Conservation (phyloP, 768 basidiomycete genomes). For the Lentinula raphanica region DNA sequence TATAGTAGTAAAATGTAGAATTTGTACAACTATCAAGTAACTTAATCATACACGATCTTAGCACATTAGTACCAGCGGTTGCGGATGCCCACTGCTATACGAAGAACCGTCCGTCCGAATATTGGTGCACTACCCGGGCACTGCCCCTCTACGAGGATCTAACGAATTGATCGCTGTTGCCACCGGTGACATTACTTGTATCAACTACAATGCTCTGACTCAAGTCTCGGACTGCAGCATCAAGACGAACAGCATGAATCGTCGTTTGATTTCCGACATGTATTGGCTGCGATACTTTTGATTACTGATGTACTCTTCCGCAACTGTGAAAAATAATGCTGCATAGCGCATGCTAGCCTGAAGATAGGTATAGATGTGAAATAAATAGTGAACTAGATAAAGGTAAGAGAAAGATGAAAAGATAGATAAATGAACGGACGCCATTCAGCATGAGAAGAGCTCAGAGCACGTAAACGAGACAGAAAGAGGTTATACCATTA, state of each 20-base stretch:
- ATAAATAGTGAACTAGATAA: conserved; percentile 1
- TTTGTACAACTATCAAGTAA: not conserved
- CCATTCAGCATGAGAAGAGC: not conserved
- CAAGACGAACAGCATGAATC: too few species aligned
- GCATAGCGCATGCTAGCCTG: not conserved
- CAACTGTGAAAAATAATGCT: not conserved
- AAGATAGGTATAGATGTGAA: conserved; percentile 1
- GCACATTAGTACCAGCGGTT: too few species aligned
- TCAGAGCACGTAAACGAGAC: not conserved
- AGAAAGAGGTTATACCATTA: not conserved
- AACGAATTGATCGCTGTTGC: too few species aligned
- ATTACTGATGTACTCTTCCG: not conserved
- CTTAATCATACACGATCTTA: not conserved
- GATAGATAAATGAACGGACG: conserved; percentile 1
- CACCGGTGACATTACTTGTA: too few species aligned
- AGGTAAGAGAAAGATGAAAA: not conserved
- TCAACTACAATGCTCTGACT: too few species aligned
- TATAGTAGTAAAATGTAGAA: not conserved
- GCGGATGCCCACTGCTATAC: too few species aligned
- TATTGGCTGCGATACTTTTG: too few species aligned
- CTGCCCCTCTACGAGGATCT: too few species aligned
- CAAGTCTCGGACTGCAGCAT: too few species aligned
- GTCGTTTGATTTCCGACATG: too few species aligned
- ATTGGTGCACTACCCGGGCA: too few species aligned
- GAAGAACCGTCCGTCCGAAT: too few species aligned